These are phyloP conservation scores for Solanum tarapatanum DNA, from an alignment of 257 asterid genomes.

Conservation along the genomic window DNA sequence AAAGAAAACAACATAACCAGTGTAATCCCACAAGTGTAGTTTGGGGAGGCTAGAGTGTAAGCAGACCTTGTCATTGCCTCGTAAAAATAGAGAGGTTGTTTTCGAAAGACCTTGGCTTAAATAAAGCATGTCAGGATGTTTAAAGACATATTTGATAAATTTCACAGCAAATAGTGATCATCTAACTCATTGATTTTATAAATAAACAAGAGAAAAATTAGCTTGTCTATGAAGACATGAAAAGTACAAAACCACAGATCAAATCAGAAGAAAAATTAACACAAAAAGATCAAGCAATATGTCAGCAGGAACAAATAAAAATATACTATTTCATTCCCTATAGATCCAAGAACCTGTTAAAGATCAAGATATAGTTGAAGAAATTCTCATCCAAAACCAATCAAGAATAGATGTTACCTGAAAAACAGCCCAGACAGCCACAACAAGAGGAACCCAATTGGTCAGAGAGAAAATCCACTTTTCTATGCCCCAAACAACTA, in stretches of 20 bases:
- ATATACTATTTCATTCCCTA: not conserved
- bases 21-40: not conserved
- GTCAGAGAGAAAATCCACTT: constrained; percentile 78
- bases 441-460: constrained; percentile 77
- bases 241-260: not conserved
- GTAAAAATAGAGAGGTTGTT: not conserved
- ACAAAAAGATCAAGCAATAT: not conserved
- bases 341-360: not conserved
- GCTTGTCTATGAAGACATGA: not conserved
- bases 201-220: not conserved
- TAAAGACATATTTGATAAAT: not conserved
- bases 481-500: constrained; percentile 72
- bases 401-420: constrained; percentile 41
- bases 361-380: not conserved
- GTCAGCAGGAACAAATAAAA: not conserved
- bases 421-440: constrained; percentile 77
- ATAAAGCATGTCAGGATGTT: not conserved
- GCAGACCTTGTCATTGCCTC: not conserved
- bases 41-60: not conserved
- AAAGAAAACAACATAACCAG: not conserved
- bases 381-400: not conserved
- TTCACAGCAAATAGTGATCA: not conserved
- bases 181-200: not conserved
- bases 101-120: not conserved
- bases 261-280: not conserved